These are phyloP conservation scores for Kalanchoe fedtschenkoi DNA, from an alignment of 164 flowering plant genomes.

Conservation along the genomic window DNA sequence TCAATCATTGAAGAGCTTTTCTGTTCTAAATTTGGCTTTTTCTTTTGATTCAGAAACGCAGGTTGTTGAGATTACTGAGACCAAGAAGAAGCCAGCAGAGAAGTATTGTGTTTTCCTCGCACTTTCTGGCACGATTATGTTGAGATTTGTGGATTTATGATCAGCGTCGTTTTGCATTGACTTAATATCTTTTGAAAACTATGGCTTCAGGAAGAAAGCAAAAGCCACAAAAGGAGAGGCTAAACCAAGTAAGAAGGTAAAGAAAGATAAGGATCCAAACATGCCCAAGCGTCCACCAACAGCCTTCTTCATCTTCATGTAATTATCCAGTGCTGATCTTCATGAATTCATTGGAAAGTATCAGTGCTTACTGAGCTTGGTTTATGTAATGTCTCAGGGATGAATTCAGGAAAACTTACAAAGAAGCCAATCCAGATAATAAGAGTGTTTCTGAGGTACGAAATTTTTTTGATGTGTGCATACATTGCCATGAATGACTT, in stretches of 20 bases:
- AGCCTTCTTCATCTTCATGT: slow-evolving; percentile 88
- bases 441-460: slow-evolving; percentile 46
- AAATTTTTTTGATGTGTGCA: not conserved
- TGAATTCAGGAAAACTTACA: slow-evolving; percentile 65
- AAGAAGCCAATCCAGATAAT: slow-evolving; percentile 58
- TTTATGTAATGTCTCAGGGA: slow-evolving; percentile 36
- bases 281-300: slow-evolving; percentile 80
- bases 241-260: slow-evolving; percentile 32
- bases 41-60: slow-evolving; percentile 38
- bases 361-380: not conserved
- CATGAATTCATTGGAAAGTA: not conserved
- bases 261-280: slow-evolving; percentile 49
- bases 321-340: not conserved
- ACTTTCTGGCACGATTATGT: not conserved
- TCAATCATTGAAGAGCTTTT: not conserved
- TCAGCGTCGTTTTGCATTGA: not conserved
- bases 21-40: not conserved
- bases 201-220: slow-evolving; percentile 31
- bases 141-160: not conserved
- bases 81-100: slow-evolving; percentile 38
- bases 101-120: slow-evolving; percentile 14
- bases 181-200: not conserved
- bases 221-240: slow-evolving; percentile 28
- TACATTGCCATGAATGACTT: not conserved
- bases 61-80: slow-evolving; percentile 48